Base-by-base conservation (phyloP, 2,329 filamentous ascomycete genomes). In the Chaetomium sp. region DNA sequence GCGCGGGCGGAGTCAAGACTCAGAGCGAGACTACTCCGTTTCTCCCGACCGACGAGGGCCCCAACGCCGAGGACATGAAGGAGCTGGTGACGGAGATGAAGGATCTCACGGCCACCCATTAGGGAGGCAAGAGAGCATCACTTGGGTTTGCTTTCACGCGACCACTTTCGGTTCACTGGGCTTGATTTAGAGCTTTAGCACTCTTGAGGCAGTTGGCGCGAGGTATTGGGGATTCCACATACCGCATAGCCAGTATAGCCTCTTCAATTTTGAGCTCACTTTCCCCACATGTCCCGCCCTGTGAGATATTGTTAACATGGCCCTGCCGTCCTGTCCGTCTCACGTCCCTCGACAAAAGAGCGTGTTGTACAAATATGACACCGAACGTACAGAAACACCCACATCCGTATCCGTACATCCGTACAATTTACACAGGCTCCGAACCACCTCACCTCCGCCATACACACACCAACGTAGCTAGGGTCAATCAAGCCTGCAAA, bases 401-500 rank as follows among this genome's bases (percentile, higher is more conserved):
- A 29, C 31, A 29, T 29, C 27, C 27, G 19, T 57, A 57, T 57
- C 16, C 33, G 45, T 57, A 57, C 54, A 55, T 55, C 16, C 38
- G 38, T n/a, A 16, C 38, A 42, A 42, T 42, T 42, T 42, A 19
- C n/a, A 42, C 38, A 42, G n/a, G 38, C 38, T n/a, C 38, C 38
- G 16, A 42, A 16, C 38, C 38, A n/a, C 13, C 13, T 16, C 35
- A 2, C 13, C 13, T 3, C 38, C 16, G 1, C 38, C 38, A n/a
- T 7, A 4, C 4, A n/a, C 38, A 42, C 38, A 29, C 23, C 49
- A 12, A 25, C 2, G 10, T 16, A 33, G 33, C 29, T 7, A 51
- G 9, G 10, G 25, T 42, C 13, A 42, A n/a, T 42, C 51, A 67
- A 21, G 67, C 68, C 55, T 67, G 63, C 21, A 69, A 35, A 9